Conservation (phyloP, 495 filamentous ascomycete species). For the Aspergillus baeticus region DNA sequence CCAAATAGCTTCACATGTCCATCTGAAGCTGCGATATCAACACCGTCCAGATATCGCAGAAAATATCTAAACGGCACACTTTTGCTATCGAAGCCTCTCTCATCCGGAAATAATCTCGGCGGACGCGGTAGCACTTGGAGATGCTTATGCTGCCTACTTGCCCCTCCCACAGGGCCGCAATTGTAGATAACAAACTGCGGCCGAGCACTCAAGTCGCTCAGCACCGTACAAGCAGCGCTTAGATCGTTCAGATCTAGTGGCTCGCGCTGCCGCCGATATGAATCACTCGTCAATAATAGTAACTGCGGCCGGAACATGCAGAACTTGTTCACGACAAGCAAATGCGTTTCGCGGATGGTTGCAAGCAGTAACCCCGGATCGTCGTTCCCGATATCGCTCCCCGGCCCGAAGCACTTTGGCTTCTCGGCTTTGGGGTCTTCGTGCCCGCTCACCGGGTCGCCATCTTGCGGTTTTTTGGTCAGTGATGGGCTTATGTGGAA, state of each 20-base stretch:
- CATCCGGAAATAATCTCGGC: slow-evolving; percentile 16
- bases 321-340: slow-evolving; percentile 41
- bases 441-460: slow-evolving; percentile 4
- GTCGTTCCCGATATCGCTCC: slow-evolving; percentile 4
- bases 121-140: slow-evolving; percentile 36
- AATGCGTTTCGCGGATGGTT: slow-evolving; percentile 23
- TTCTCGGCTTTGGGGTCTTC: background rate
- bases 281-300: slow-evolving; percentile 38
- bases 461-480: slow-evolving; percentile 2
- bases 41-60: background rate
- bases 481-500: slow-evolving; percentile 6
- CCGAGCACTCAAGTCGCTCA: slow-evolving; percentile 12
- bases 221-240: slow-evolving; percentile 18
- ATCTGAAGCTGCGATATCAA: background rate
- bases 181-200: slow-evolving; percentile 35
- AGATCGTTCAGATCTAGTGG: slow-evolving; percentile 21
- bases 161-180: slow-evolving; percentile 34
- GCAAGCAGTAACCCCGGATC: background rate
- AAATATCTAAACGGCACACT: slow-evolving; percentile 2
- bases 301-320: slow-evolving; percentile 38
- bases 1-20: slow-evolving; percentile 7
- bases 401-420: slow-evolving; percentile 4
- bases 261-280: slow-evolving; percentile 34
- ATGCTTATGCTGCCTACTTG: slow-evolving; percentile 45
- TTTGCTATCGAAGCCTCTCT: slow-evolving; percentile 9